Conservation (phyloP, 306 rosid species). For the Spatholobus suberectus region DNA sequence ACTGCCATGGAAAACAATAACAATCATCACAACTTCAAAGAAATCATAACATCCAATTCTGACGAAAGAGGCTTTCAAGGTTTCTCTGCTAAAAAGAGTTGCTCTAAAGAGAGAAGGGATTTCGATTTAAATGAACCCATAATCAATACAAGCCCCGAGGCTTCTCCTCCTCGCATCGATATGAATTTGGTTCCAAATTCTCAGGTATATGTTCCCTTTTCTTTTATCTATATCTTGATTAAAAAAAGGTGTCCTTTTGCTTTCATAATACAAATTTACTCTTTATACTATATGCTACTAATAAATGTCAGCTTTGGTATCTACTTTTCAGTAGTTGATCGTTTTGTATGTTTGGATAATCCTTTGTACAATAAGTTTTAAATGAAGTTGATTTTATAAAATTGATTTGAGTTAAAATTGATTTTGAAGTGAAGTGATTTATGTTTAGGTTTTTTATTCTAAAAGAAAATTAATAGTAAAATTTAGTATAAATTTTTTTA, state of each 20-base stretch:
- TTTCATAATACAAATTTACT: background rate
- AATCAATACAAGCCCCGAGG: slow-evolving; percentile 43
- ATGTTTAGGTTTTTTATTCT: too few relatives aligned
- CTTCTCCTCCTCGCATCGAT: slow-evolving; percentile 40
- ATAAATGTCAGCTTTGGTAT: background rate
- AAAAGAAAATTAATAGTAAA: too few relatives aligned
- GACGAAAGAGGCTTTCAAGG: background rate
- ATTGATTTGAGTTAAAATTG: too few relatives aligned
- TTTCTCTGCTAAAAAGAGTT: background rate
- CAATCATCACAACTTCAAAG: background rate
- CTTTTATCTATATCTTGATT: background rate
- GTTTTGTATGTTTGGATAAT: too few relatives aligned
- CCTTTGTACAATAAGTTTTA: too few relatives aligned
- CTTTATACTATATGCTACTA: background rate
- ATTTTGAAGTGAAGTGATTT: too few relatives aligned
- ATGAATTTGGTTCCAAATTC: slow-evolving; percentile 53
- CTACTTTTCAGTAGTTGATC: background rate
- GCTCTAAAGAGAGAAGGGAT: slow-evolving; percentile 30
- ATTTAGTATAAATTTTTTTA: too few relatives aligned
- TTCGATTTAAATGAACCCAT: slow-evolving; percentile 40
- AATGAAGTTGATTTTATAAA: background rate
- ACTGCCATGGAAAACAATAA: background rate
- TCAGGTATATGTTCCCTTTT: slow-evolving; percentile 39
- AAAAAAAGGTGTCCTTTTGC: background rate
- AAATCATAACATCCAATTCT: background rate